A percentile compares a stretch with the other conserved stretches of the same genome.
Evolutionary conservation across 768 basidiomycete species (phyloP).

Genomic region (Tulasnella sp.): DNA sequence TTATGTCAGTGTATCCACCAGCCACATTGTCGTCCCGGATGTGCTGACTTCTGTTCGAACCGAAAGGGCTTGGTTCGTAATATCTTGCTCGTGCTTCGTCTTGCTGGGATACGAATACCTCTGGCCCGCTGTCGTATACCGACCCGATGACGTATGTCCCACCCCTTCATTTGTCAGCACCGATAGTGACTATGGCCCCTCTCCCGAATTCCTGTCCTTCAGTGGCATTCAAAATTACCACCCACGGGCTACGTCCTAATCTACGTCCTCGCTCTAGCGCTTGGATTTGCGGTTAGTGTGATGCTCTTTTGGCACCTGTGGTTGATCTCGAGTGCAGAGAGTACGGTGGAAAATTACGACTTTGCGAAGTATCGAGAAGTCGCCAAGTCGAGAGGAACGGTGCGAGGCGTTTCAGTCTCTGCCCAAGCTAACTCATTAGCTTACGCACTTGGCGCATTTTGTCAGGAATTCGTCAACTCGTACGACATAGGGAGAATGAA

Average conservation of each 20-base stretch:
- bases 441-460: slow-evolving; percentile 80
- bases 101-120: slow-evolving; percentile 60
- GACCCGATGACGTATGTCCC: slow-evolving; percentile 39
- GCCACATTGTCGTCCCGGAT: background rate
- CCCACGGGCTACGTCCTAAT: slow-evolving; percentile 63
- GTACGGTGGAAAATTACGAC: slow-evolving; percentile 86
- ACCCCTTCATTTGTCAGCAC: background rate
- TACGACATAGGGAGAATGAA: slow-evolving; percentile 73
- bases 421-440: background rate
- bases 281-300: slow-evolving; percentile 67
- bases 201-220: slow-evolving; percentile 16
- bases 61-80: slow-evolving; percentile 70
- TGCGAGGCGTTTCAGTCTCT: slow-evolving; percentile 32
- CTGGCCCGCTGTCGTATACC: slow-evolving; percentile 55
- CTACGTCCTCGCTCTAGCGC: slow-evolving; percentile 70
- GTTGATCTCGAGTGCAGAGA: slow-evolving; percentile 70
- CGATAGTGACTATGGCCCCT: slow-evolving; percentile 26
- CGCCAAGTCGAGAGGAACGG: slow-evolving; percentile 67
- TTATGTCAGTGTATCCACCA: slow-evolving; percentile 60
- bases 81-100: slow-evolving; percentile 60
- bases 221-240: slow-evolving; percentile 65
- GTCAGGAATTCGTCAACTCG: slow-evolving; percentile 75
- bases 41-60: slow-evolving; percentile 3
- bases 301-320: slow-evolving; percentile 74
- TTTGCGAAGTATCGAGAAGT: slow-evolving; percentile 68